Conservation (phyloP, 1,139 yeast genomes). For the Suhomyces kunorum region DNA sequence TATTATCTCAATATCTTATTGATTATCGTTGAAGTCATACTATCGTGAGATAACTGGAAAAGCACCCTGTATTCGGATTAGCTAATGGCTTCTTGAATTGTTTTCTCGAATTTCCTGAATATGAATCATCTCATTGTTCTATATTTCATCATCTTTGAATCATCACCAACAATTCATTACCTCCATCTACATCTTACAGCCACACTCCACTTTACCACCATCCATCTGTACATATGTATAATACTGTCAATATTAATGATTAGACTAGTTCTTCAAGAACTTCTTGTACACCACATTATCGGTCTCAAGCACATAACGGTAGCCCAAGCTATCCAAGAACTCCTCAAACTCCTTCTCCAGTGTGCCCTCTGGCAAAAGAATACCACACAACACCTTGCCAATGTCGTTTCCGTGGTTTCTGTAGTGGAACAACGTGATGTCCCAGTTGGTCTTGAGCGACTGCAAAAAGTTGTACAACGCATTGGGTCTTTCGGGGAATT, state of each 20-base stretch:
- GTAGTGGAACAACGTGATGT: conserved; percentile 89
- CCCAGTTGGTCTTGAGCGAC: conserved; percentile 78
- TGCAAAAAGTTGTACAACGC: conserved; percentile 80
- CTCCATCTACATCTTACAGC: too few species aligned
- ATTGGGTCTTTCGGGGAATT: conserved; percentile 97
- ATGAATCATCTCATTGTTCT: too few species aligned
- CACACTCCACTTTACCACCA: background rate
- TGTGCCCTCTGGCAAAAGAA: conserved; percentile 78
- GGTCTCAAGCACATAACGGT: conserved; percentile 78
- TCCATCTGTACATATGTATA: conserved; percentile 2
- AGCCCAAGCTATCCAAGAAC: conserved; percentile 72
- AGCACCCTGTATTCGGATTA: too few species aligned
- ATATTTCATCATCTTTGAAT: too few species aligned
- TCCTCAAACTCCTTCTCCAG: conserved; percentile 59
- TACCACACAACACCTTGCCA: conserved; percentile 88
- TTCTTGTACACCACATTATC: conserved; percentile 79
- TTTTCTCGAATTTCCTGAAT: too few species aligned
- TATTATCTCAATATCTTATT: too few species aligned
- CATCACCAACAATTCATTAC: too few species aligned
- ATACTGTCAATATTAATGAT: conserved; percentile 10
- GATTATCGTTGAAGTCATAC: too few species aligned
- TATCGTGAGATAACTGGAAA: too few species aligned
- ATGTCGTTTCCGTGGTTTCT: conserved; percentile 96
- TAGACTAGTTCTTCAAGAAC: conserved; percentile 46
- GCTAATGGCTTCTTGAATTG: too few species aligned